Base-by-base conservation (phyloP, 1,284 basidiomycete genomes). In the Sanghuangporus sanghuang region DNA sequence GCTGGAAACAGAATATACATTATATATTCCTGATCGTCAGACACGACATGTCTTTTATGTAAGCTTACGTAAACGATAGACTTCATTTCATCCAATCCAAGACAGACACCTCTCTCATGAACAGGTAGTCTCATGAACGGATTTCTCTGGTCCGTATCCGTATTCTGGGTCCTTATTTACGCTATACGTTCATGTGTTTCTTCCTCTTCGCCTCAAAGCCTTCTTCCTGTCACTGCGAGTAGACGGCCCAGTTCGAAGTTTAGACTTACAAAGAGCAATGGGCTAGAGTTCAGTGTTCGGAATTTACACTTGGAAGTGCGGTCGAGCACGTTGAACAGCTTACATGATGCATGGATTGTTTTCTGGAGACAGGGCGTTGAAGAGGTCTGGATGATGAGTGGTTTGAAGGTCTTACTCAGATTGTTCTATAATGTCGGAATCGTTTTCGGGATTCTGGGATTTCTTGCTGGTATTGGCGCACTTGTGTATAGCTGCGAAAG, bases 401-500 rank as follows among this genome's bases (percentile, higher is more conserved):
- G 60, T 66, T 38, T 63, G 64, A 36, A 52, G 72, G 21, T n/a
- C 36, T 59, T 66, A 4, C 67, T 85, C 6, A 67, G 68, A 46
- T 27, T 64, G 6, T 69, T 81, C 46, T 90, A 90, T 68, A 77
- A 82, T 67, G 18, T 78, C 1, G 87, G 88, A 1, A 75, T 73
- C 50, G 54, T 79, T n/a, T 48, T 79, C 38, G 78, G 80, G 3
- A 66, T 79, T 1, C 42, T 84, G 2, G 87, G 87, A 23, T 84
- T 85, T 79, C 16, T 79, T 0, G 66, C 73, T 6, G 79, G 77
- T 0, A 61, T 86, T 27, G 69, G 66, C 32, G 61, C 83, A 32
- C 71, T 87, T 0, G 35, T 75, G 1, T 76, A 76, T 73, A 78
- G 79, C n/a, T 61, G 16, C 23, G 49, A 27, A 16, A 12, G 40